Evolutionary conservation across 345 rosid genomes (phyloP).

Genomic region (Camelina hispida): DNA sequence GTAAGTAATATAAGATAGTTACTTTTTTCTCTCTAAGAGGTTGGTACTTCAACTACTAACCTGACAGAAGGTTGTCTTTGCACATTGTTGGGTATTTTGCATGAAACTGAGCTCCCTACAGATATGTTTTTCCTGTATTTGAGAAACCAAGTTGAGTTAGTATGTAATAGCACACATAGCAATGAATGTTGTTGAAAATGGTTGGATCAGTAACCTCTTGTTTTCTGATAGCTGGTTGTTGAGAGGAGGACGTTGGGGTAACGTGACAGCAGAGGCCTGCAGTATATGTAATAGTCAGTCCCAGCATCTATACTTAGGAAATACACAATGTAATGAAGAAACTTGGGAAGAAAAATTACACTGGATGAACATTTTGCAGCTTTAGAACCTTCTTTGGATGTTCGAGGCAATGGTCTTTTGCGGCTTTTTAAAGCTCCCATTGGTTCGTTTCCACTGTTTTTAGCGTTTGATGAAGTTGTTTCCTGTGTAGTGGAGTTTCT

Average conservation of each 20-base stretch:
- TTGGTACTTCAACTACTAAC: constrained; percentile 44
- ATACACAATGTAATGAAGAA: background rate
- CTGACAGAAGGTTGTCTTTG: constrained; percentile 41
- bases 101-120: constrained; percentile 50
- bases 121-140: constrained; percentile 47
- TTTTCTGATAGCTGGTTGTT: constrained; percentile 47
- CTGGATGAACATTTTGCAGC: constrained; percentile 49
- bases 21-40: constrained; percentile 2
- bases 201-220: constrained; percentile 53
- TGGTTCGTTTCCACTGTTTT: constrained; percentile 41
- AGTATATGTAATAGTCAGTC: constrained; percentile 27
- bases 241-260: constrained; percentile 50
- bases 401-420: constrained; percentile 48
- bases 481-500: constrained; percentile 44
- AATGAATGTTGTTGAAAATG: background rate
- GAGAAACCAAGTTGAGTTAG: constrained; percentile 9
- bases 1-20: constrained; percentile 3
- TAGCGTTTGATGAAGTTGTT: constrained; percentile 41
- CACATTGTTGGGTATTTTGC: constrained; percentile 43
- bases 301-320: constrained; percentile 3
- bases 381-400: constrained; percentile 46
- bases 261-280: constrained; percentile 56
- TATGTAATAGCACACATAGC: background rate
- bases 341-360: constrained; percentile 49
- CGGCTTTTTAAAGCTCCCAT: constrained; percentile 24